Evolutionary conservation across 2,329 filamentous ascomycete genomes (phyloP).

Genomic region (Monilinia fructicola): DNA sequence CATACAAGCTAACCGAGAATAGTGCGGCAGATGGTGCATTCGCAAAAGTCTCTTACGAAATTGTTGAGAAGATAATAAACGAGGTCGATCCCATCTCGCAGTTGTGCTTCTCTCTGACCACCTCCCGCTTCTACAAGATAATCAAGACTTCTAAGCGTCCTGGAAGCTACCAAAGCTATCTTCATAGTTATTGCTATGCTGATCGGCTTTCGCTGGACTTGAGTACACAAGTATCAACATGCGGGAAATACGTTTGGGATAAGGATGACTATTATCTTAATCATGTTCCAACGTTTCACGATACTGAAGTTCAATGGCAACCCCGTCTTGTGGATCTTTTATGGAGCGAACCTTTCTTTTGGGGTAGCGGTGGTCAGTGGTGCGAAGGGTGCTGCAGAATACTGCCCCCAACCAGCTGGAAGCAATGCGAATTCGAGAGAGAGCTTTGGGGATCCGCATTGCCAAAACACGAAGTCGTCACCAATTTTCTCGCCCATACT

Average conservation of each 20-base stretch:
- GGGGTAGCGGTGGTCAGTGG: background rate
- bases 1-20: background rate
- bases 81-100: background rate
- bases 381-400: background rate
- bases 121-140: background rate
- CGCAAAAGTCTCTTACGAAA: background rate
- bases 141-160: background rate
- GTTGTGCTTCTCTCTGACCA: slow-evolving; percentile 5
- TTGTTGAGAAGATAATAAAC: background rate
- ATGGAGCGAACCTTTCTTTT: slow-evolving; percentile 1
- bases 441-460: background rate
- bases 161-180: background rate
- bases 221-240: background rate
- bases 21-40: background rate
- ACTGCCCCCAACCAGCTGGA: slow-evolving; percentile 2
- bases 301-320: background rate
- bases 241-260: background rate
- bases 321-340: background rate
- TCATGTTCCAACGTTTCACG: background rate
- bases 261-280: background rate
- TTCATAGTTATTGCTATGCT: background rate
- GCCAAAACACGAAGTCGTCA: background rate
- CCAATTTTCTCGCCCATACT: background rate
- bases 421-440: background rate
- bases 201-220: background rate